phyloP scores from a whole-genome alignment of 2,329 filamentous ascomycete genomes.

The Nemania sp. region DNA sequence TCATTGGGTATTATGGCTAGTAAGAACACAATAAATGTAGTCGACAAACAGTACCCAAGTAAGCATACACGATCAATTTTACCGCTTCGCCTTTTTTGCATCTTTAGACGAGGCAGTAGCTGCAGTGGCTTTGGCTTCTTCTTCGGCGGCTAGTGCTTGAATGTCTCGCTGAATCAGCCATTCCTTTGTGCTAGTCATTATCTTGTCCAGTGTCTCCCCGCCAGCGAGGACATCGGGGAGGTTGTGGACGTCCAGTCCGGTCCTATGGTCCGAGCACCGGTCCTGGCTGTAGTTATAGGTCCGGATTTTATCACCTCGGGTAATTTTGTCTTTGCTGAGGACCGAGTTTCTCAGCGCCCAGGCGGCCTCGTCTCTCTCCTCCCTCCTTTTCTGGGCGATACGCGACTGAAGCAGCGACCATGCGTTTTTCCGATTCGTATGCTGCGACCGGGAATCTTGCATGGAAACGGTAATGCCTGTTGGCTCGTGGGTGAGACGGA shows the following conservation, averaged over 20 bases:
- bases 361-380: constrained; percentile 85
- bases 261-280: constrained; percentile 89
- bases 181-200: constrained; percentile 81
- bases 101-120: constrained; percentile 47
- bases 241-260: constrained; percentile 82
- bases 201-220: constrained; percentile 74
- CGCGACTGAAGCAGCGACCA: constrained; percentile 87
- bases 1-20: constrained; percentile 18
- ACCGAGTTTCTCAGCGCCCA: constrained; percentile 80
- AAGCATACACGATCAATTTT: neutral
- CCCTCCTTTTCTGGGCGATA: constrained; percentile 81
- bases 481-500: constrained; percentile 90
- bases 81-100: constrained; percentile 44
- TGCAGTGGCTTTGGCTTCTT: constrained; percentile 67
- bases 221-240: constrained; percentile 84
- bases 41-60: constrained; percentile 23
- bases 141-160: constrained; percentile 73
- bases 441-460: constrained; percentile 92
- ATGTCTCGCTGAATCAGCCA: constrained; percentile 85
- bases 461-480: constrained; percentile 89
- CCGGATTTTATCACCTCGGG: constrained; percentile 90
- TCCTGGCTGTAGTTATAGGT: constrained; percentile 86
- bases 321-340: constrained; percentile 83
- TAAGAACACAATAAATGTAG: constrained; percentile 10
- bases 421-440: constrained; percentile 86